These are phyloP conservation scores for Pseudonitzschia multiseries DNA, from an alignment of 108 stramenopile genomes.

Conservation along the genomic window DNA sequence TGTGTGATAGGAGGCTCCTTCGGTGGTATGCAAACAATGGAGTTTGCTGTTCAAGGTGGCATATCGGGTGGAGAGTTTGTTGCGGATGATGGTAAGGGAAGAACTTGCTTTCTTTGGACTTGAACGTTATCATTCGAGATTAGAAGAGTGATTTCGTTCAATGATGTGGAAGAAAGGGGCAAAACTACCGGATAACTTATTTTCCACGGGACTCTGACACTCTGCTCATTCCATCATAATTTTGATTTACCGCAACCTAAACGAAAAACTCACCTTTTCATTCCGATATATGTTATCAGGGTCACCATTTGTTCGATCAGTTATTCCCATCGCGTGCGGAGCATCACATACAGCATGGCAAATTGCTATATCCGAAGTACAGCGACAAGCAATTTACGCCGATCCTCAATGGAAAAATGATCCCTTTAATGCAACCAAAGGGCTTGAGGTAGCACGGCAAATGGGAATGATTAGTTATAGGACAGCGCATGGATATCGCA, in stretches of 20 bases:
- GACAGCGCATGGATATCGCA: slow-evolving; percentile 74
- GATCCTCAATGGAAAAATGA: slow-evolving; percentile 86
- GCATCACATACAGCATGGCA: slow-evolving; percentile 93
- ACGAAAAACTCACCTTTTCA: not conserved
- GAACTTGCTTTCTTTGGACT: not conserved
- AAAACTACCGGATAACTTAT: not conserved
- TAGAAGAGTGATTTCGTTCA: not conserved
- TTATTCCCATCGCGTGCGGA: slow-evolving; percentile 90
- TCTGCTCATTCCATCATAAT: too few relatives aligned
- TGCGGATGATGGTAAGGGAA: slow-evolving; percentile 30
- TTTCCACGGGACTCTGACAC: too few relatives aligned
- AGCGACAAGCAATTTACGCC: slow-evolving; percentile 93
- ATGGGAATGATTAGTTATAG: slow-evolving; percentile 94
- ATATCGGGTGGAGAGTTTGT: slow-evolving; percentile 42
- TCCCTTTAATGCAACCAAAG: slow-evolving; percentile 62
- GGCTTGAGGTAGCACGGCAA: slow-evolving; percentile 88
- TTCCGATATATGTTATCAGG: slow-evolving; percentile 14
- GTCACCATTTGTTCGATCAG: slow-evolving; percentile 70
- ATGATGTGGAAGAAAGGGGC: not conserved
- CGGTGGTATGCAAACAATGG: slow-evolving; percentile 96
- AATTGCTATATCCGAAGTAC: slow-evolving; percentile 89
- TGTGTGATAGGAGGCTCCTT: slow-evolving; percentile 92
- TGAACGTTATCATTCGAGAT: not conserved
- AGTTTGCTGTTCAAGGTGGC: slow-evolving; percentile 85
- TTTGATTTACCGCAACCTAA: too few relatives aligned